A percentile compares a stretch with the other conserved stretches of the same genome.
These are phyloP conservation scores for Triticum turgidum DNA, from an alignment of 176 grass and related monocot species.

Conservation along the genomic window DNA sequence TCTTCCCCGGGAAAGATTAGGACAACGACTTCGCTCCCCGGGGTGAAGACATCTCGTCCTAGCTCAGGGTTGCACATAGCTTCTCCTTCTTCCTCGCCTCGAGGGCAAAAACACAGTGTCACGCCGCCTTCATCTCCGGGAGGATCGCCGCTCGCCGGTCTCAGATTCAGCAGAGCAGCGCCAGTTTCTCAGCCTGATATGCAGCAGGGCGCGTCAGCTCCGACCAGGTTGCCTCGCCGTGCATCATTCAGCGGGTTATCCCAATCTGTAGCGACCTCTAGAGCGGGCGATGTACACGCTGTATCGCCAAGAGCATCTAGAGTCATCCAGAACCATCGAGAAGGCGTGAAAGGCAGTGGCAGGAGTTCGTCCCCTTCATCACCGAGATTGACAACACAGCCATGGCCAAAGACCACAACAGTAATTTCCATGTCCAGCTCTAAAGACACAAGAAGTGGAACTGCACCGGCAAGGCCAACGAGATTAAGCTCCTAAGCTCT, in stretches of 20 bases:
- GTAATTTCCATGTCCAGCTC: not conserved
- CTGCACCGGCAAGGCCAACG: not conserved
- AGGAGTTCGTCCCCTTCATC: constrained; percentile 6
- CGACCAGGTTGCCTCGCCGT: not conserved
- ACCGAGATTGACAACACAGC: not conserved
- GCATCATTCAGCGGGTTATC: constrained; percentile 17
- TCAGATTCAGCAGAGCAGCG: not conserved
- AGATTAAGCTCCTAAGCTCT: constrained; percentile 20
- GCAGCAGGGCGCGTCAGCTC: not conserved
- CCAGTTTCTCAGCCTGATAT: not conserved
- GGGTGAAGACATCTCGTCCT: not conserved
- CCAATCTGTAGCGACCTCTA: not conserved
- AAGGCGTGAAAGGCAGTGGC: not conserved
- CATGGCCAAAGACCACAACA: not conserved
- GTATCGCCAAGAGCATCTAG: constrained; percentile 7
- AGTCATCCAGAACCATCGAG: not conserved
- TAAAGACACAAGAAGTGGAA: not conserved
- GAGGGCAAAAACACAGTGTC: not conserved
- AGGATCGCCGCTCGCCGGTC: not conserved
- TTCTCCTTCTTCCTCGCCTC: not conserved
- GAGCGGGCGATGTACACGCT: not conserved
- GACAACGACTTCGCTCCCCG: not conserved
- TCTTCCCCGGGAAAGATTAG: not conserved
- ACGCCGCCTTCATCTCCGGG: not conserved
- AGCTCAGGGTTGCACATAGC: not conserved